These are phyloP conservation scores for Lactarius pseudohatsudake DNA, from an alignment of 768 basidiomycete genomes.

Conservation along the genomic window DNA sequence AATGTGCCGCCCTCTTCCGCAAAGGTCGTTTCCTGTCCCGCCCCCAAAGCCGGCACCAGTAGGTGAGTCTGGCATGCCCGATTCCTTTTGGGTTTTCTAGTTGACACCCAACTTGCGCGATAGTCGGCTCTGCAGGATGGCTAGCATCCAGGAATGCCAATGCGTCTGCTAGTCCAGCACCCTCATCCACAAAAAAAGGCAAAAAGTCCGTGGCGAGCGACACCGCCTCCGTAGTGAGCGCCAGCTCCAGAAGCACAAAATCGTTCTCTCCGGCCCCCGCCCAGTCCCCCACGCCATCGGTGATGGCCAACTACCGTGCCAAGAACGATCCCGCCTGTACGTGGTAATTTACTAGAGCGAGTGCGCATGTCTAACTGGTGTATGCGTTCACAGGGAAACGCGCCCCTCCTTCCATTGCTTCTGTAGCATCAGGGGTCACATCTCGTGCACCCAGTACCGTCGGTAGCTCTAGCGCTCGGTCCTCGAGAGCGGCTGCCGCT, in stretches of 20 bases:
- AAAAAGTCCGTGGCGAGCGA: constrained; percentile 1
- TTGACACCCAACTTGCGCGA: background rate
- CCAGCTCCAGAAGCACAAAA: background rate
- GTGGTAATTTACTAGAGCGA: background rate
- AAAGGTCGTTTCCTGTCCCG: constrained; percentile 33
- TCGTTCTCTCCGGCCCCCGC: background rate
- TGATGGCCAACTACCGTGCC: background rate
- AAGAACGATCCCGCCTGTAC: constrained; percentile 1
- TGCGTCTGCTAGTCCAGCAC: background rate
- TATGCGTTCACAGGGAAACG: background rate
- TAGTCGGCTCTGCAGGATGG: constrained; percentile 31
- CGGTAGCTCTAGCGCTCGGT: background rate
- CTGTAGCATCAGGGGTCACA: background rate
- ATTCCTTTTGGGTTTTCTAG: background rate
- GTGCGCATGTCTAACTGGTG: background rate
- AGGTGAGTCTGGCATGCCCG: constrained; percentile 33
- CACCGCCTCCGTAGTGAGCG: background rate
- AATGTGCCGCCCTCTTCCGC: constrained; percentile 48
- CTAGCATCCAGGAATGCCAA: constrained; percentile 13
- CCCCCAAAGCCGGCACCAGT: constrained; percentile 35
- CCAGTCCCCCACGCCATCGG: background rate
- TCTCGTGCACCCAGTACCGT: background rate
- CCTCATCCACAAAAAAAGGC: background rate
- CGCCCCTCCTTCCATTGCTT: background rate
- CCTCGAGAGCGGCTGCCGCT: background rate